These are phyloP conservation scores for Agaricus blazei DNA, from an alignment of 768 basidiomycete species.

Conservation along the genomic window DNA sequence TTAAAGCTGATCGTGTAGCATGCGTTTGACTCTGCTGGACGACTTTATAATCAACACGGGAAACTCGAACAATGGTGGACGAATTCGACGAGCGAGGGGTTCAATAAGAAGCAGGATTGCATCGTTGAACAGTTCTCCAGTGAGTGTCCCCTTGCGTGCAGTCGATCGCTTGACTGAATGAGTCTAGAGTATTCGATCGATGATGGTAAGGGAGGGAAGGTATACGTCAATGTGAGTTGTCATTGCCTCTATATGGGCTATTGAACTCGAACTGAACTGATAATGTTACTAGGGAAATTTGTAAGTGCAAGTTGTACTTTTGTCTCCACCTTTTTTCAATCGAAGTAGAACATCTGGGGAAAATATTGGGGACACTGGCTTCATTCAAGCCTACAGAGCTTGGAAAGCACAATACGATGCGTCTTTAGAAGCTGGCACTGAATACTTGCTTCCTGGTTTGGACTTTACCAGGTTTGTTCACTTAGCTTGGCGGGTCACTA, in stretches of 20 bases:
- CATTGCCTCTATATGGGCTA: neutral
- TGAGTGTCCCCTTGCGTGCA: constrained; percentile 21
- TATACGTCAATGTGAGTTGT: constrained; percentile 73
- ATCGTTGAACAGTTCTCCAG: constrained; percentile 91
- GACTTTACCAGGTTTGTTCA: constrained; percentile 57
- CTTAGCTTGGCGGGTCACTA: neutral
- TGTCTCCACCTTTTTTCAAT: constrained; percentile 9
- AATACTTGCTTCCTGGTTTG: constrained; percentile 80
- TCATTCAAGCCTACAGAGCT: constrained; percentile 85
- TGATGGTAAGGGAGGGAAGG: constrained; percentile 78
- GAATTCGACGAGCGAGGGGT: constrained; percentile 77
- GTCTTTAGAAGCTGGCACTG: constrained; percentile 53
- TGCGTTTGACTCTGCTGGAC: constrained; percentile 86
- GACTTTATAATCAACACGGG: constrained; percentile 87
- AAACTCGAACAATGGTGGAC: constrained; percentile 93
- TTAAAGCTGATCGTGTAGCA: constrained; percentile 41
- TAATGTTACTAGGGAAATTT: constrained; percentile 56
- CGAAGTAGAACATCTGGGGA: constrained; percentile 76
- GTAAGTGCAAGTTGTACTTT: constrained; percentile 32
- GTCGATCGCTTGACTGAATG: constrained; percentile 6
- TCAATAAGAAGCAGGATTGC: constrained; percentile 79
- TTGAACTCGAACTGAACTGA: neutral
- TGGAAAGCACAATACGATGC: constrained; percentile 77
- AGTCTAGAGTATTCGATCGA: constrained; percentile 69
- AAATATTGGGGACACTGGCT: constrained; percentile 83